phyloP scores from a whole-genome alignment of 2,329 filamentous ascomycete genomes.

The Microsporum canis region DNA sequence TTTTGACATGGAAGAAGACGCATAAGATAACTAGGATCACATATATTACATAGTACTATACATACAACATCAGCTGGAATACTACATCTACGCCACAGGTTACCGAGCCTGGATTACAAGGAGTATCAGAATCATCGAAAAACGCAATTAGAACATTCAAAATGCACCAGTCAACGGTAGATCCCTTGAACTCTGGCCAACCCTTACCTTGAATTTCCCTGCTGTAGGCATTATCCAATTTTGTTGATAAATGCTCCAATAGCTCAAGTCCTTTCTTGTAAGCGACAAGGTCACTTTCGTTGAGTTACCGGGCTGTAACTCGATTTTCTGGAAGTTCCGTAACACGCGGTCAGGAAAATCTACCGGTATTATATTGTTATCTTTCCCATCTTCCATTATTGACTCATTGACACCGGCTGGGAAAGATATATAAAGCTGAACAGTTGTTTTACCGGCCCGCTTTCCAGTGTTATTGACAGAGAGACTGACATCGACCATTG shows the following conservation, averaged over 20 bases:
- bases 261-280: slow-evolving; percentile 27
- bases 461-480: slow-evolving; percentile 43
- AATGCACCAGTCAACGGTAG: slow-evolving; percentile 15
- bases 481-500: slow-evolving; percentile 39
- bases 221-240: slow-evolving; percentile 25
- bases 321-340: slow-evolving; percentile 43
- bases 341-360: slow-evolving; percentile 30
- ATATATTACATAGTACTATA: not conserved
- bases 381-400: slow-evolving; percentile 6
- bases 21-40: not conserved
- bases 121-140: not conserved
- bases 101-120: not conserved
- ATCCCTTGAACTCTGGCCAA: slow-evolving; percentile 21
- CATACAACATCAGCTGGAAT: not conserved
- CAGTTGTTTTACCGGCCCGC: slow-evolving; percentile 38
- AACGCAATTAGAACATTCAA: not conserved
- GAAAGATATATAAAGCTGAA: slow-evolving; percentile 44
- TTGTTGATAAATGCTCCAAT: slow-evolving; percentile 27
- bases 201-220: slow-evolving; percentile 17
- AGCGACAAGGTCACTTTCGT: slow-evolving; percentile 37
- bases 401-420: slow-evolving; percentile 34
- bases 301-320: slow-evolving; percentile 33
- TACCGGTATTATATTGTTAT: slow-evolving; percentile 1
- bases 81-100: not conserved
- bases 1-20: not conserved